phyloP scores from a whole-genome alignment of 2,329 filamentous ascomycete genomes.

The Coleophoma cylindrospora region DNA sequence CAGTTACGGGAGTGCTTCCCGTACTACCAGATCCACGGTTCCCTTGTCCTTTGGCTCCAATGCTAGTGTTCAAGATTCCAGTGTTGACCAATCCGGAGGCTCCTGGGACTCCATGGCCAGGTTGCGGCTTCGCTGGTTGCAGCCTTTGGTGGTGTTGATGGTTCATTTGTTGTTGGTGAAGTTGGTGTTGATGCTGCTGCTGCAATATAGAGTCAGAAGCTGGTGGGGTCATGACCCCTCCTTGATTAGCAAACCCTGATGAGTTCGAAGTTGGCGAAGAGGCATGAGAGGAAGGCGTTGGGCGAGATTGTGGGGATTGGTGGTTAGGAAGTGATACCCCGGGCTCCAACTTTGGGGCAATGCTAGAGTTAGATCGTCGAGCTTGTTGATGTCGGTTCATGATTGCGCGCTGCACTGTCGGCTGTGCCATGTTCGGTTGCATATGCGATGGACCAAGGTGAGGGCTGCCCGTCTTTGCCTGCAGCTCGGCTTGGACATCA shows the following conservation, averaged over 20 bases:
- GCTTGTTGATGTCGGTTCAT: constrained; percentile 71
- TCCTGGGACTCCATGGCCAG: constrained; percentile 19
- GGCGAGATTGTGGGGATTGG: constrained; percentile 69
- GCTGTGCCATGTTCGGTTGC: constrained; percentile 64
- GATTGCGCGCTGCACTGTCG: constrained; percentile 74
- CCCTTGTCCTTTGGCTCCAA: constrained; percentile 25
- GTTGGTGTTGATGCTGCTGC: constrained; percentile 40
- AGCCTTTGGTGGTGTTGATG: constrained; percentile 31
- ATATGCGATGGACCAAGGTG: constrained; percentile 66
- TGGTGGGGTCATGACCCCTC: constrained; percentile 52
- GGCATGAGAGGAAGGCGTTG: constrained; percentile 75
- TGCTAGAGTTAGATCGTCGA: constrained; percentile 66
- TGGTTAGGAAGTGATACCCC: constrained; percentile 35
- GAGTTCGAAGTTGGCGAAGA: constrained; percentile 63
- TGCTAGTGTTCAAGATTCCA: constrained; percentile 14
- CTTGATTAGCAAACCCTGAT: constrained; percentile 54
- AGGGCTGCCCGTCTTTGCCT: constrained; percentile 85
- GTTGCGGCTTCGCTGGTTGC: constrained; percentile 19
- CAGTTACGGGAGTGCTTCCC: constrained; percentile 32
- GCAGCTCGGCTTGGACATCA: constrained; percentile 93
- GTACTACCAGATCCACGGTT: constrained; percentile 28
- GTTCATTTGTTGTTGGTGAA: constrained; percentile 36
- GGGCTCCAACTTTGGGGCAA: constrained; percentile 69
- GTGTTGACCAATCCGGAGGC: constrained; percentile 17
- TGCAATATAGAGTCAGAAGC: constrained; percentile 49